Evolutionary conservation across 768 basidiomycete species (phyloP).

Genomic region (Amyloporia xantha): DNA sequence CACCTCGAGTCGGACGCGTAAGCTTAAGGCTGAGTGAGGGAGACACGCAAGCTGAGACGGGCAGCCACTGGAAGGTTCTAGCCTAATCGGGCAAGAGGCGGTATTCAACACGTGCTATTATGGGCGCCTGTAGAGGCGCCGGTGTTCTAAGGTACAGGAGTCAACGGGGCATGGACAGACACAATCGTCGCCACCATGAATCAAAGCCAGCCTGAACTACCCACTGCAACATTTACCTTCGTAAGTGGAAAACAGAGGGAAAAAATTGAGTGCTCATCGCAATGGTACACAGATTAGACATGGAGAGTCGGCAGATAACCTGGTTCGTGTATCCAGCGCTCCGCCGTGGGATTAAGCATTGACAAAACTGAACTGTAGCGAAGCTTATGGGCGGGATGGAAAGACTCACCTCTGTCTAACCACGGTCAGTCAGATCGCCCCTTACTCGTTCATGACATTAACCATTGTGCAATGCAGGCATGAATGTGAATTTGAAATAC

Average conservation of each 20-base stretch:
- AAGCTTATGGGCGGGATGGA: constrained; percentile 68
- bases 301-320: constrained; percentile 72
- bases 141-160: too few relatives aligned
- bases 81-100: not conserved
- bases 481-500: constrained; percentile 32
- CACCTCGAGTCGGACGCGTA: constrained; percentile 14
- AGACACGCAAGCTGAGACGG: not conserved
- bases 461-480: too few relatives aligned
- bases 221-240: constrained; percentile 22
- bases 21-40: constrained; percentile 10
- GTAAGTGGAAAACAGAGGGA: constrained; percentile 12
- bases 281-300: constrained; percentile 51
- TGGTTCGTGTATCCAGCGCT: constrained; percentile 34
- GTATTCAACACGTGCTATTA: too few relatives aligned
- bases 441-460: too few relatives aligned
- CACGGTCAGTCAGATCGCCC: constrained; percentile 65
- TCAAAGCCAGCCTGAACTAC: not conserved
- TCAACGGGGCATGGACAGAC: too few relatives aligned
- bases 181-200: not conserved
- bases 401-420: constrained; percentile 65
- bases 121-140: not conserved
- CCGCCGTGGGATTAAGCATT: constrained; percentile 33
- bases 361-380: constrained; percentile 27
- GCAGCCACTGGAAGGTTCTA: constrained; percentile 13
- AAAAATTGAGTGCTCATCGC: not conserved